Percentiles rank a stretch among this genome's conserved stretches.
Evolutionary conservation across 345 rosid genomes (phyloP).

Genomic region (Hypericum androsaemum): DNA sequence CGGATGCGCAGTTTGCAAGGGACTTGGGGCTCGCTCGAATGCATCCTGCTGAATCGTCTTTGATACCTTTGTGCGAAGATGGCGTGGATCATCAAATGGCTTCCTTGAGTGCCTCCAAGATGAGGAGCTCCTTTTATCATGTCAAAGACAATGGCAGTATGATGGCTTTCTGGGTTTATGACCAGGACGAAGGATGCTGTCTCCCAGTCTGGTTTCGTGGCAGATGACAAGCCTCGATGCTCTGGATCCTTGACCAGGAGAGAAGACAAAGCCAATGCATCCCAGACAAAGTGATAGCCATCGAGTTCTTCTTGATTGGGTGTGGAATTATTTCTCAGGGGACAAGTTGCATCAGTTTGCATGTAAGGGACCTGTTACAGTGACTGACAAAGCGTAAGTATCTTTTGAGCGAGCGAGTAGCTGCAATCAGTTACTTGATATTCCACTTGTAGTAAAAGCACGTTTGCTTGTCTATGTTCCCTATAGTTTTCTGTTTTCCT

Average conservation of each 20-base stretch:
- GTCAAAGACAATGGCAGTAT: conserved; percentile 38
- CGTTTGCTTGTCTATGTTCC: too few relatives aligned
- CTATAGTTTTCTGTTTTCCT: background rate
- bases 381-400: conserved; percentile 43
- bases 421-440: background rate
- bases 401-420: conserved; percentile 4
- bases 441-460: too few relatives aligned
- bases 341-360: conserved; percentile 21
- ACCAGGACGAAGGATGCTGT: conserved; percentile 11
- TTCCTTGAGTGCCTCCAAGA: conserved; percentile 34
- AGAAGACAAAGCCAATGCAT: conserved; percentile 10
- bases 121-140: conserved; percentile 29
- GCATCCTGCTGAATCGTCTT: conserved; percentile 21
- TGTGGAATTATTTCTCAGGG: conserved; percentile 68
- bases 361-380: conserved; percentile 22
- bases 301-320: conserved; percentile 59
- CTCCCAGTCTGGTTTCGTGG: conserved; percentile 6
- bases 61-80: background rate
- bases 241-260: conserved; percentile 7
- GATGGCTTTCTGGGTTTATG: conserved; percentile 36
- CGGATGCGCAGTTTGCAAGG: conserved; percentile 15
- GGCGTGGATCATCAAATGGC: conserved; percentile 18
- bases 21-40: conserved; percentile 33
- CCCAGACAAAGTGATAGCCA: conserved; percentile 22
- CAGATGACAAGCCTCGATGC: conserved; percentile 3